Base-by-base conservation (phyloP, 2,329 filamentous ascomycete species). In the Neopestalotiopsis sp. region DNA sequence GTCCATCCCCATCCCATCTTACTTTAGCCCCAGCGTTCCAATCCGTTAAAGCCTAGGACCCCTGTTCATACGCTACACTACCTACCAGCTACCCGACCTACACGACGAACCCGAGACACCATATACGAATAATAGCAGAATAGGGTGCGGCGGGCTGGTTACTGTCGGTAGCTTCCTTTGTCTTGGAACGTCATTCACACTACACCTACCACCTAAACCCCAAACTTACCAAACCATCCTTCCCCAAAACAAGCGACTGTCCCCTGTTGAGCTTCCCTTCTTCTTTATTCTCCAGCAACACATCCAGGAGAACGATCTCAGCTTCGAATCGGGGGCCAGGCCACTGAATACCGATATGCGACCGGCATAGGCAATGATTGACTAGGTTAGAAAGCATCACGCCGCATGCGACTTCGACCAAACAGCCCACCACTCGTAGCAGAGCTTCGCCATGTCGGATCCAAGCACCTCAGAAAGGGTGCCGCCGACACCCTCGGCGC, bases 391-490 rank as follows among this genome's bases (percentile, higher is more conserved):
- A 30, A 24, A 59, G 24, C 24, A 30, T 30, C 59, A 62, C 30
- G 32, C 59, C 65, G 14, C 52, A 67, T 67, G 65, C 65, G 52
- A 67, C 38, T 60, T 38, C 59, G 61, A 49, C 61, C n/a, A 40
- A 24, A 45, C 34, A 28, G 17, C n/a, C 14, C 52, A 30, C 52
- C 20, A 12, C 24, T 65, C 30, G 34, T 24, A 34, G 34, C 52
- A 49, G n/a, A 40, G 34, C 56, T 61, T 60, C 28, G 58, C 60
- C 49, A 78, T 77, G 76, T 74, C 76, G 52, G 75, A 76, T 68
- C 68, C 70, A 57, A 67, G 70, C 56, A 58, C 71, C 49, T 69
- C 71, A 30, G 59, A 62, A 14, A 62, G 34, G 59, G 32, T 70
- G 62, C 70, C 72, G 71, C 70, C 73, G 52, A 74, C 74, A 7